A percentile compares a stretch with the other conserved stretches of the same genome.
Conservation (phyloP, 345 rosid species). For the Brassica rapa region DNA sequence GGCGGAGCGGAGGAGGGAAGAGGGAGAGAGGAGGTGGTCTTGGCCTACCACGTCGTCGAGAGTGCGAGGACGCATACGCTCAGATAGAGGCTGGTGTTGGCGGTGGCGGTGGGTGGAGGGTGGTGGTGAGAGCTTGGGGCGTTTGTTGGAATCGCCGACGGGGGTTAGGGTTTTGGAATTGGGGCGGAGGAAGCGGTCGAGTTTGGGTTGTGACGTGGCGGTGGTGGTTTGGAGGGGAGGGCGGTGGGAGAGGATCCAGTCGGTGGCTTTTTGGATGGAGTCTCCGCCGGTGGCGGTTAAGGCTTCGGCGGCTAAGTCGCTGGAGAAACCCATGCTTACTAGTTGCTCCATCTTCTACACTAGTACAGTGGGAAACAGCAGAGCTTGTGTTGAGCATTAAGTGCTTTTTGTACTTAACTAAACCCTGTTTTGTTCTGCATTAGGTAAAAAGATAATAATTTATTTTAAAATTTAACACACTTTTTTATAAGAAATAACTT, state of each 20-base stretch:
- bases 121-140: conserved; percentile 27
- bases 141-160: conserved; percentile 25
- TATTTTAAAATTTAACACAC: no score
- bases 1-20: conserved; percentile 63
- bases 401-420: neutral
- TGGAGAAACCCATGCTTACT: conserved; percentile 39
- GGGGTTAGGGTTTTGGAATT: conserved; percentile 20
- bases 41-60: conserved; percentile 79
- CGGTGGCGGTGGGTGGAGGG: conserved; percentile 10
- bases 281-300: conserved; percentile 39
- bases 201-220: conserved; percentile 36
- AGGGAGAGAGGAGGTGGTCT: conserved; percentile 60
- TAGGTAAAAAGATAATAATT: no score
- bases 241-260: conserved; percentile 40
- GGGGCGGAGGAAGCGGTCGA: conserved; percentile 39
- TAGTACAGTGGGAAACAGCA: neutral
- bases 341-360: conserved; percentile 33
- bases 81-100: conserved; percentile 57
- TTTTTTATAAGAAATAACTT: no score
- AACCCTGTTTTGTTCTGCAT: neutral
- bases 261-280: conserved; percentile 38
- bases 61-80: conserved; percentile 78
- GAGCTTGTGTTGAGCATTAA: neutral
- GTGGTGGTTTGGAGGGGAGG: neutral
- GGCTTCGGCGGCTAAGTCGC: conserved; percentile 37